Percentiles rank a stretch among this genome's conserved stretches.
Evolutionary conservation across 2,329 filamentous ascomycete species (phyloP).

Genomic region (Apiospora marii): DNA sequence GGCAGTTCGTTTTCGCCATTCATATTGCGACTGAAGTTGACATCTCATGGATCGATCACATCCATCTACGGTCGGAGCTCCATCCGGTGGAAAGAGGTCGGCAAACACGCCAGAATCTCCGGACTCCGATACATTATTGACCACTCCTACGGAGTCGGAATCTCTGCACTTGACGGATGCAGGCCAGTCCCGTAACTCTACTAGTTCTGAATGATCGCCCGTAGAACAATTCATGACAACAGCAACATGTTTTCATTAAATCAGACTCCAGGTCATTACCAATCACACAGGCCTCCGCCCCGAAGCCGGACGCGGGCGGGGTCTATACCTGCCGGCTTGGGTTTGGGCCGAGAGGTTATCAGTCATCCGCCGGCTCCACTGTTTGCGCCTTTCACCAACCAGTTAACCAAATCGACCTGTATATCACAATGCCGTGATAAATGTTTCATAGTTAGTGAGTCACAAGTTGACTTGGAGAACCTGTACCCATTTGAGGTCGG

Average conservation of each 20-base stretch:
- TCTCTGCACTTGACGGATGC: background rate
- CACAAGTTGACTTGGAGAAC: background rate
- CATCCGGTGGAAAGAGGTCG: background rate
- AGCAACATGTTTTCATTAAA: background rate
- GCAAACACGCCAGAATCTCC: background rate
- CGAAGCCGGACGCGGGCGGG: conserved; percentile 15
- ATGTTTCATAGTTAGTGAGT: too few relatives aligned
- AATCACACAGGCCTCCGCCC: background rate
- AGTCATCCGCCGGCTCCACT: conserved; percentile 12
- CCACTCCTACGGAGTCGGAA: background rate
- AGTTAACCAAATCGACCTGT: too few relatives aligned
- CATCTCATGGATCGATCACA: too few relatives aligned
- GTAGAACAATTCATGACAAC: too few relatives aligned
- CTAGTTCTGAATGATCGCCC: background rate
- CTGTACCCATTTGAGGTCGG: background rate
- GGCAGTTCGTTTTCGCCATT: background rate
- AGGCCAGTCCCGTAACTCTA: background rate
- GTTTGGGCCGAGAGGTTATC: background rate
- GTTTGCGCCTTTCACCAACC: too few relatives aligned
- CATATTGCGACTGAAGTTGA: background rate
- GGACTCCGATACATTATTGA: too few relatives aligned
- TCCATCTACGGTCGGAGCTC: too few relatives aligned
- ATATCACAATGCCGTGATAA: background rate
- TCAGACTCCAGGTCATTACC: background rate
- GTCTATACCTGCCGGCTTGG: background rate